Evolutionary conservation across 2,329 filamentous ascomycete species (phyloP).

Genomic region (Epicoccum sorghinum): DNA sequence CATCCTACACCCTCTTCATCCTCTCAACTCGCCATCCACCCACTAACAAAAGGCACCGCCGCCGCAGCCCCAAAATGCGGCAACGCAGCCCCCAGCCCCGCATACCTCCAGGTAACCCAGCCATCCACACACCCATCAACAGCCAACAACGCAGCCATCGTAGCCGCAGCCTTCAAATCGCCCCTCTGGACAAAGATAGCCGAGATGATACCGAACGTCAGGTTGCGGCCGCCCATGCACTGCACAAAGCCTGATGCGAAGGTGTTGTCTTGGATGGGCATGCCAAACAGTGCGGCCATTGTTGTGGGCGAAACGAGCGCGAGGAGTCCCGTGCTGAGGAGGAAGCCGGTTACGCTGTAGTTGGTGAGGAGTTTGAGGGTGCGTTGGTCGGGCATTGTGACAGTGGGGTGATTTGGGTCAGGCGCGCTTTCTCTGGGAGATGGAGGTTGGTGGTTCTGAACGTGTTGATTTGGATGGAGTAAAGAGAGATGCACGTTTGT

Average conservation of each 20-base stretch:
- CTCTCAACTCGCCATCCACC: slow-evolving; percentile 18
- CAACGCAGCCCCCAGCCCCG: slow-evolving; percentile 7
- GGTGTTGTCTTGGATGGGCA: slow-evolving; percentile 19
- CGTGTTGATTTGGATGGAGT: too few species aligned
- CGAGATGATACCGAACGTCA: slow-evolving; percentile 22
- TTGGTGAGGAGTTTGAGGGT: slow-evolving; percentile 20
- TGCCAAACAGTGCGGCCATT: slow-evolving; percentile 19
- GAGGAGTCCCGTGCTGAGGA: slow-evolving; percentile 18
- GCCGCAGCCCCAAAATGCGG: slow-evolving; percentile 24
- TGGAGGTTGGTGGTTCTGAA: too few species aligned
- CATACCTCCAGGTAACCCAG: slow-evolving; percentile 18
- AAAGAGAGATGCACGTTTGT: too few species aligned
- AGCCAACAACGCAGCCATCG: slow-evolving; percentile 21
- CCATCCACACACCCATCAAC: slow-evolving; percentile 22
- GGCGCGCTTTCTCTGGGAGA: too few species aligned
- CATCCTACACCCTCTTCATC: too few species aligned
- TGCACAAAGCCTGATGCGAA: slow-evolving; percentile 25
- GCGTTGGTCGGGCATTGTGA: slow-evolving; percentile 2
- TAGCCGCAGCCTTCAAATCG: slow-evolving; percentile 11
- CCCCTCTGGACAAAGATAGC: slow-evolving; percentile 12
- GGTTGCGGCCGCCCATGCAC: slow-evolving; percentile 24
- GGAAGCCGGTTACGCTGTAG: slow-evolving; percentile 18
- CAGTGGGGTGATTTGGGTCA: too few species aligned
- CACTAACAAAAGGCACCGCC: slow-evolving; percentile 16
- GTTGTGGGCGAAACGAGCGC: slow-evolving; percentile 19